These are phyloP conservation scores for Waltergamsia citrina DNA, from an alignment of 2,329 filamentous ascomycete species.

Conservation along the genomic window DNA sequence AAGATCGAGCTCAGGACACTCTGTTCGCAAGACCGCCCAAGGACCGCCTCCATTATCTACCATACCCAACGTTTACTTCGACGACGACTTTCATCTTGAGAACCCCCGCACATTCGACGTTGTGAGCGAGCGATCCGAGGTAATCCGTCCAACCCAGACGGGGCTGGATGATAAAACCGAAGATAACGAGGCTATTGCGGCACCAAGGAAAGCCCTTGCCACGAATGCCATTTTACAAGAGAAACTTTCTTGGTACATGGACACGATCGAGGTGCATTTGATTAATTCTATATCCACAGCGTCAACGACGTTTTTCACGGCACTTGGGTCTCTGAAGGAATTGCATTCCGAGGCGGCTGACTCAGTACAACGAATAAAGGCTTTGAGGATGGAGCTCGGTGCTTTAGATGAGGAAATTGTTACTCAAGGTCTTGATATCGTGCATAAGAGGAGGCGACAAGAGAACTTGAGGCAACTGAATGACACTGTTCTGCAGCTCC, in stretches of 20 bases:
- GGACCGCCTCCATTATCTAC: conserved; percentile 81
- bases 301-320: conserved; percentile 93
- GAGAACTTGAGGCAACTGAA: conserved; percentile 80
- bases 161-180: conserved; percentile 42
- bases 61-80: conserved; percentile 88
- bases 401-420: conserved; percentile 83
- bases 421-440: conserved; percentile 72
- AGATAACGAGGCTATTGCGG: conserved; percentile 45
- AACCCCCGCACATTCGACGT: conserved; percentile 95
- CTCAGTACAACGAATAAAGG: conserved; percentile 79
- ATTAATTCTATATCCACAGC: conserved; percentile 95
- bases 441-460: conserved; percentile 70
- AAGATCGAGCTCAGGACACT: conserved; percentile 35
- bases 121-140: conserved; percentile 90
- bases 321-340: conserved; percentile 81
- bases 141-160: conserved; percentile 62
- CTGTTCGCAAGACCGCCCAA: conserved; percentile 51
- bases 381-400: conserved; percentile 67
- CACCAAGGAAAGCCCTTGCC: conserved; percentile 74
- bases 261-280: conserved; percentile 93
- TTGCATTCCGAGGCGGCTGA: conserved; percentile 87
- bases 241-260: conserved; percentile 99
- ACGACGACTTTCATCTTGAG: conserved; percentile 88
- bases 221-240: conserved; percentile 97
- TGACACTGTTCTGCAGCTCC: conserved; percentile 74